A percentile compares a stretch with the other conserved stretches of the same genome.
phyloP scores from a whole-genome alignment of 345 rosid genomes.

The Camelina hispida region DNA sequence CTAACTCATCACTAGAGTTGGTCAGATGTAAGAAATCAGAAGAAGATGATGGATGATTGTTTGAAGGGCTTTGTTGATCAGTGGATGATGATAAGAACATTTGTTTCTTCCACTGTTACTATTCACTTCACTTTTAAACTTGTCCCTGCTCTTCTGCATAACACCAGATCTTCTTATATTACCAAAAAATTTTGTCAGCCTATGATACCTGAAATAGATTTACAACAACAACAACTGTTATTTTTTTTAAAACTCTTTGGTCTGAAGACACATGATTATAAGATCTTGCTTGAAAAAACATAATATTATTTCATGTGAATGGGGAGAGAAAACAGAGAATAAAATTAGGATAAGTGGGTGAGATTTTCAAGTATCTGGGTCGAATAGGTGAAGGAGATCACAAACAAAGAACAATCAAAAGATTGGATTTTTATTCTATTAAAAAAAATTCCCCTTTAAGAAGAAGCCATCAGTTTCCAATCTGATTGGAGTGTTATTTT shows the following conservation, averaged over 20 bases:
- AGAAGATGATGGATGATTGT: constrained; percentile 78
- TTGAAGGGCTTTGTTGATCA: constrained; percentile 69
- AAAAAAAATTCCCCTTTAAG: background rate
- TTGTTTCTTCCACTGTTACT: constrained; percentile 56
- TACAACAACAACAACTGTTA: background rate
- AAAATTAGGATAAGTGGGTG: constrained; percentile 40
- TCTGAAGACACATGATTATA: constrained; percentile 18
- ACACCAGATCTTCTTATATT: constrained; percentile 36
- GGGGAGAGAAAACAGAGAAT: constrained; percentile 44
- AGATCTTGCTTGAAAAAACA: constrained; percentile 19
- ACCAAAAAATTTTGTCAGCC: constrained; percentile 4
- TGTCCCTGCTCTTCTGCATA: constrained; percentile 71
- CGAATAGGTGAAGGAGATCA: constrained; percentile 19
- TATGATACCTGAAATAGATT: constrained; percentile 23
- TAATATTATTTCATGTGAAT: constrained; percentile 66
- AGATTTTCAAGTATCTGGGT: constrained; percentile 24
- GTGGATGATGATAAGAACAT: constrained; percentile 81
- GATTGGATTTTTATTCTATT: constrained; percentile 3
- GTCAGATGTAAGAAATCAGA: constrained; percentile 34
- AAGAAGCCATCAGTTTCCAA: constrained; percentile 29
- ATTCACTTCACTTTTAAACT: constrained; percentile 35
- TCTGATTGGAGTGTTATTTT: constrained; percentile 44
- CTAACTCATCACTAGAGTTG: constrained; percentile 34
- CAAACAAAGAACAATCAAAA: constrained; percentile 38
- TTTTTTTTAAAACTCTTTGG: background rate